Conservation (phyloP, 192 early-diverging fungal genomes). For the Haplosporangium gracile region DNA sequence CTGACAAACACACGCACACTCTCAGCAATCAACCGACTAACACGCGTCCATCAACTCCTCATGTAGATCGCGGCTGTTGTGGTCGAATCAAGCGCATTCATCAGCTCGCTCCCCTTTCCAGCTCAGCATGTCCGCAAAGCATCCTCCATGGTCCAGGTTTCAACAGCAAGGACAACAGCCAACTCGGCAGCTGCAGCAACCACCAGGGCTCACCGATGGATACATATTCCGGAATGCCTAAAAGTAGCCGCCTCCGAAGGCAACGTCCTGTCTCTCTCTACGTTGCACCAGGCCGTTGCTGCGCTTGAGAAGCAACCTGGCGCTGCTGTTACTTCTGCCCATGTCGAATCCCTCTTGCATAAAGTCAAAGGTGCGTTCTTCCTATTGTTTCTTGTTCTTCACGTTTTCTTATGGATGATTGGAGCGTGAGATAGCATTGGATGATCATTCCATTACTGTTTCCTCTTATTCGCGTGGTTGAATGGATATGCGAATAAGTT, state of each 20-base stretch:
- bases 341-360: constrained; percentile 33
- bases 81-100: constrained; percentile 37
- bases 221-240: constrained; percentile 48
- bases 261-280: constrained; percentile 30
- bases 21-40: not conserved
- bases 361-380: constrained; percentile 39
- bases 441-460: too few relatives aligned
- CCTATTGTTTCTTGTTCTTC: not conserved
- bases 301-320: constrained; percentile 29
- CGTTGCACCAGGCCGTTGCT: constrained; percentile 43
- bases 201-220: not conserved
- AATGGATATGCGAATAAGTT: not conserved
- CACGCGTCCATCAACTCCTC: not conserved
- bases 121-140: constrained; percentile 25
- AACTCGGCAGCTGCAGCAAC: not conserved
- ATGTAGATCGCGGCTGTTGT: constrained; percentile 38
- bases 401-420: not conserved
- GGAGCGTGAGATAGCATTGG: too few relatives aligned
- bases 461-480: too few relatives aligned
- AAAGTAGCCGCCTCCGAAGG: constrained; percentile 29
- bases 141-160: constrained; percentile 17
- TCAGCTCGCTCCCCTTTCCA: constrained; percentile 31
- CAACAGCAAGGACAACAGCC: constrained; percentile 2
- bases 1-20: not conserved
- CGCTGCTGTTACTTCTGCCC: constrained; percentile 25